Base-by-base conservation (phyloP, 2,329 filamentous ascomycete genomes). In the Talaromyces sp. region DNA sequence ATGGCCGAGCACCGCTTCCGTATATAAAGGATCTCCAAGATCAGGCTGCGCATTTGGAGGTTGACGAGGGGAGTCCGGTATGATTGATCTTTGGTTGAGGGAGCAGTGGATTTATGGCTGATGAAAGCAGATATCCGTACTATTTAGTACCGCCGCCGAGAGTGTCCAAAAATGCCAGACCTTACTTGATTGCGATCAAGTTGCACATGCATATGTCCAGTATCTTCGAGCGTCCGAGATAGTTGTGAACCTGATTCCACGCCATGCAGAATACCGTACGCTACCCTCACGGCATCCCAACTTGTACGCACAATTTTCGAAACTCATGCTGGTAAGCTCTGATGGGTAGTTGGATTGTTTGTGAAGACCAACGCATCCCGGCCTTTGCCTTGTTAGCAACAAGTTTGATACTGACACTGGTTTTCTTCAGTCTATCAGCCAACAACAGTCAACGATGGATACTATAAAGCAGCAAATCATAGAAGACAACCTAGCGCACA, bases 141-240 rank as follows among this genome's bases (percentile, higher is more conserved):
- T 76, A 21, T 61, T 76, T 19, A 63, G 61, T 52, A 69, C 64
- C 15, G 72, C 74, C n/a, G 67, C 69, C 58, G 68, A 72, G 53
- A 69, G 73, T 33, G 69, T 75, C 39, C 64, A 69, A 25, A 66
- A 66, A 61, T 69, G 72, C 15, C 71, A 65, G 55, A 53, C 58
- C 19, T 66, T 72, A 56, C 61, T 67, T 25, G 68, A 74, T 39
- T 63, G 66, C 25, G 65, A 71, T 28, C 64, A 74, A 36, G 84
- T 86, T 4, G 91, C 94, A 68, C 73, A 85, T 37, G 92, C 92
- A 2, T 87, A 96, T 57, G 84, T 88, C 63, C 89, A 96, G 61
- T 97, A 93, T 68, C 81, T 97, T 59, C 84, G 87, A 62, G 89
- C 92, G 10, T 91, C 83, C 60, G 86, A 91, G 58, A 88, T 97